Evolutionary conservation across 2,329 filamentous ascomycete genomes (phyloP), one percentile per base, ranked within the genome.

Genomic region (Teratosphaeria zuluensis): DNA sequence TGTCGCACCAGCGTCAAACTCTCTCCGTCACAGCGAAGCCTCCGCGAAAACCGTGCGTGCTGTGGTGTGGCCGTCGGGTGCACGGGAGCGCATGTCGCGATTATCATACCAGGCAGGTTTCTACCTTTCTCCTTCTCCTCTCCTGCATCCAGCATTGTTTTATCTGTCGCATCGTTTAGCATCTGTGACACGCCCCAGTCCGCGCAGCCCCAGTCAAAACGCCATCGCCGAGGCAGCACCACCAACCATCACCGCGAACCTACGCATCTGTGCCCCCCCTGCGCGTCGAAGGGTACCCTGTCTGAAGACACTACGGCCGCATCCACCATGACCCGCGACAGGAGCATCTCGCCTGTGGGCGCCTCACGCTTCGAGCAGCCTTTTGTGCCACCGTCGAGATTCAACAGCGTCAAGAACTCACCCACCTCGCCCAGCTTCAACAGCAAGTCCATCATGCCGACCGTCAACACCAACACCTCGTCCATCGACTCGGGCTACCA

Each of bases 311-410:
- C 24, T 2, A 28, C 33, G 33, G 33, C 33, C 33, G 5, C 12
- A 46, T 7, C 11, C 55, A 32, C 21, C 11, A 62, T 61, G 59
- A n/a, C 35, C 46, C 58, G 56, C 57, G 48, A 60, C 9, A 56
- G 64, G 16, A 56, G 56, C 51, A 62, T 71, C 38, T 69, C 66
- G 33, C 68, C 68, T 4, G 55, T 71, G 19, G 69, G 68, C 56
- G 63, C 69, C 31, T 66, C 64, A 14, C 62, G 64, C 19, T 71
- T 71, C 62, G 69, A 71, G 60, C 54, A 54, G 56, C 65, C 68
- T 8, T 69, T 63, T 57, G 38, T 57, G 35, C 61, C 66, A 16
- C 63, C 63, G 12, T 58, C 56, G 46, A 61, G 54, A 11, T 24
- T 53, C 58, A 58, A 28, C 60, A 61, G 59, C 38, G 55, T 61